Percentiles rank a stretch among this genome's conserved stretches.
These are phyloP conservation scores for Heritiera littoralis DNA, from an alignment of 345 rosid genomes.

Conservation along the genomic window DNA sequence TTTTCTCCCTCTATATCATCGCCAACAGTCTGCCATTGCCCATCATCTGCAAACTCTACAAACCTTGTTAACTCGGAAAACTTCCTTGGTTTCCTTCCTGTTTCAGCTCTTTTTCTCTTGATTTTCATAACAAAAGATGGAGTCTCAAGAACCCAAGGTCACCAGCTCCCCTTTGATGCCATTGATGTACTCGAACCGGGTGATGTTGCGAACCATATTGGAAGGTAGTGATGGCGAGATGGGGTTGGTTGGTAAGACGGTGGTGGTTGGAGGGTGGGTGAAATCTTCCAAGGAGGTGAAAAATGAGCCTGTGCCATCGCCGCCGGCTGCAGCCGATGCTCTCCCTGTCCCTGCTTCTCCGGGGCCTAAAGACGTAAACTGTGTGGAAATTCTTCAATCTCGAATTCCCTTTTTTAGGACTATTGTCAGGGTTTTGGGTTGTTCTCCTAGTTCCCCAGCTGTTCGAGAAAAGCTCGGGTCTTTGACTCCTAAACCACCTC, in stretches of 20 bases:
- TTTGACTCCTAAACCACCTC: conserved; percentile 31
- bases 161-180: conserved; percentile 7
- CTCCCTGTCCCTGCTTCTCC: conserved; percentile 14
- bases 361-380: conserved; percentile 39
- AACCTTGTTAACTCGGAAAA: conserved; percentile 3
- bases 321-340: conserved; percentile 24
- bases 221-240: conserved; percentile 51
- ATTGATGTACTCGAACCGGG: conserved; percentile 64
- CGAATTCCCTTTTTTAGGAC: conserved; percentile 63
- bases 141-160: conserved; percentile 20
- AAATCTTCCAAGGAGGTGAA: conserved; percentile 63
- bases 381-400: conserved; percentile 68
- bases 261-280: conserved; percentile 94
- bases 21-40: conserved; percentile 13
- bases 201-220: conserved; percentile 49
- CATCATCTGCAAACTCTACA: conserved; percentile 6
- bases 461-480: conserved; percentile 47
- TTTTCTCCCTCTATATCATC: conserved; percentile 39
- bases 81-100: neutral
- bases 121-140: conserved; percentile 24
- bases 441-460: conserved; percentile 35
- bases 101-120: neutral
- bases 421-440: conserved; percentile 55
- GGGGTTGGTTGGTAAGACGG: conserved; percentile 44
- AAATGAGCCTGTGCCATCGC: conserved; percentile 38